Conservation (phyloP, 139 green algal species). For the Diplosphaera chodatii region DNA sequence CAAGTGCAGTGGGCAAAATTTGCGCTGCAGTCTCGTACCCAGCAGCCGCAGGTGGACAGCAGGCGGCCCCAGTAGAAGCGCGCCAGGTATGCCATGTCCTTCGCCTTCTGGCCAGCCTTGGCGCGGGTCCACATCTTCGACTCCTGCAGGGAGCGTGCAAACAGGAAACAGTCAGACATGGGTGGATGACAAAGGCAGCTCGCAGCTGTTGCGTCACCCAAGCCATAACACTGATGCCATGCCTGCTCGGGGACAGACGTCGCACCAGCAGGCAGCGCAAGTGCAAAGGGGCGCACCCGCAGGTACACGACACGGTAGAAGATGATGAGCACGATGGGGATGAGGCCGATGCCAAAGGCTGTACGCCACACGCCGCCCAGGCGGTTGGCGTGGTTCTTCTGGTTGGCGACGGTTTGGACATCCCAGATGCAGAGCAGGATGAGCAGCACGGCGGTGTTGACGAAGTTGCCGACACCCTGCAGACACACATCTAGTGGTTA, state of each 20-base stretch:
- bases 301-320: constrained; percentile 7
- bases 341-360: constrained; percentile 18
- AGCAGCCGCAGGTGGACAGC: constrained; percentile 14
- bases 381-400: background rate
- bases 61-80: constrained; percentile 6
- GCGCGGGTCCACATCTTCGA: background rate
- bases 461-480: constrained; percentile 26
- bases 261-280: no score
- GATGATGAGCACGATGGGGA: constrained; percentile 24
- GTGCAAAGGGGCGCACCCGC: background rate
- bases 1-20: no score
- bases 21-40: no score
- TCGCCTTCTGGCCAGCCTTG: background rate
- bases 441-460: constrained; percentile 17
- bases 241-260: no score
- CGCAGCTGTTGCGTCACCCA: no score
- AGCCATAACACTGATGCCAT: no score
- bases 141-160: background rate
- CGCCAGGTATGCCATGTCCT: background rate
- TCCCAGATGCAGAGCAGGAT: constrained; percentile 9
- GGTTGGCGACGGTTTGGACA: background rate
- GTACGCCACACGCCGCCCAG: constrained; percentile 22
- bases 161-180: no score
- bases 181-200: no score
- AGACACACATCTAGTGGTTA: no score